Conservation (phyloP, 805 yeast species). For the Barnettozyma sucrosica region DNA sequence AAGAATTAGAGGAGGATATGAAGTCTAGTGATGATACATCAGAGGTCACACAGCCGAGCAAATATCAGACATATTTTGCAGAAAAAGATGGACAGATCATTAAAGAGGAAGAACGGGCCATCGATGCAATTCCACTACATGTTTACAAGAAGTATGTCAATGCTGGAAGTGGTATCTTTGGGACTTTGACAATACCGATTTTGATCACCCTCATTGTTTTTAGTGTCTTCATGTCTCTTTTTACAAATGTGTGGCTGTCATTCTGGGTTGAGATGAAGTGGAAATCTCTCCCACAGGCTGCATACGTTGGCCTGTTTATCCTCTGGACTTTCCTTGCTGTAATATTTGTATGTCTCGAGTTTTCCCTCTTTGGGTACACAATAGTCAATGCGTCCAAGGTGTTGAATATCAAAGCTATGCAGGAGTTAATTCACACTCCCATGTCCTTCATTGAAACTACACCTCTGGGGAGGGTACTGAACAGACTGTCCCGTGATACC, state of each 20-base stretch:
- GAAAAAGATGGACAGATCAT: slow-evolving; percentile 15
- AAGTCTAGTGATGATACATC: too few species aligned
- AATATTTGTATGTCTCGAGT: slow-evolving; percentile 35
- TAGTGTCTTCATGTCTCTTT: slow-evolving; percentile 48
- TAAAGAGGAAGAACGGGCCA: slow-evolving; percentile 32
- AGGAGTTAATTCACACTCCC: slow-evolving; percentile 59
- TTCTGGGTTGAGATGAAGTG: slow-evolving; percentile 65
- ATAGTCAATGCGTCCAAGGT: slow-evolving; percentile 12
- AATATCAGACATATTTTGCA: slow-evolving; percentile 1
- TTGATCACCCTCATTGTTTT: slow-evolving; percentile 12
- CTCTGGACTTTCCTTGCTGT: slow-evolving; percentile 46
- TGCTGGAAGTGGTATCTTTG: slow-evolving; percentile 38
- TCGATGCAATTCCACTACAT: slow-evolving; percentile 30
- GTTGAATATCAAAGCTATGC: slow-evolving; percentile 42
- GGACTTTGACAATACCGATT: slow-evolving; percentile 24
- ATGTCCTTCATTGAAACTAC: slow-evolving; percentile 78
- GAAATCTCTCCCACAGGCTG: slow-evolving; percentile 33
- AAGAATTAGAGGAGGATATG: not conserved
- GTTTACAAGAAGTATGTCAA: slow-evolving; percentile 31
- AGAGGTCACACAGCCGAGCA: not conserved
- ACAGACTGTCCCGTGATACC: slow-evolving; percentile 77
- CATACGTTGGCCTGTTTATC: slow-evolving; percentile 62
- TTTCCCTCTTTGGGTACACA: slow-evolving; percentile 20
- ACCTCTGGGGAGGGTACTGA: slow-evolving; percentile 77
- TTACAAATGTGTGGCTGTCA: slow-evolving; percentile 69